These are phyloP conservation scores for Cytospora chrysosperma DNA, from an alignment of 2,329 filamentous ascomycete genomes.

Conservation along the genomic window DNA sequence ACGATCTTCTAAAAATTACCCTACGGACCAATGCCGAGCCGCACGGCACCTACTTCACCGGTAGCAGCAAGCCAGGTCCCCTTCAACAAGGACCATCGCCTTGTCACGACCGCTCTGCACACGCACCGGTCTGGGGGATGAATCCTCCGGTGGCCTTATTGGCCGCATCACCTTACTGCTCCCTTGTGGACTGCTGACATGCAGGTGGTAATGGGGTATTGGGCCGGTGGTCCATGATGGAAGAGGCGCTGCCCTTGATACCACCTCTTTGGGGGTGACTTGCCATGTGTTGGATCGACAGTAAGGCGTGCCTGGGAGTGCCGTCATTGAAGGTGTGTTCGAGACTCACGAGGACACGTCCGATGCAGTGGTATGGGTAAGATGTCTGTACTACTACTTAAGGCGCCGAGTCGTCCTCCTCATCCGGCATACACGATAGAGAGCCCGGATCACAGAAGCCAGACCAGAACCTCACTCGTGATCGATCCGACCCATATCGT, in stretches of 20 bases:
- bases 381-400: slow-evolving; percentile 17
- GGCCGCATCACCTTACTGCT: neutral
- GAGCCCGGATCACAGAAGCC: neutral
- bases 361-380: neutral
- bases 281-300: slow-evolving; percentile 15
- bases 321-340: slow-evolving; percentile 17
- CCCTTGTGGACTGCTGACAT: slow-evolving; percentile 9
- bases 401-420: slow-evolving; percentile 11
- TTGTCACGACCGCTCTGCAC: slow-evolving; percentile 6
- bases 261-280: slow-evolving; percentile 11
- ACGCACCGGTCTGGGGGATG: neutral
- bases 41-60: slow-evolving; percentile 3
- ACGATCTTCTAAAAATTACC: neutral
- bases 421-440: slow-evolving; percentile 5
- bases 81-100: slow-evolving; percentile 1
- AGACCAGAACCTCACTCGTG: neutral
- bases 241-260: slow-evolving; percentile 2
- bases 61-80: slow-evolving; percentile 3
- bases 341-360: slow-evolving; percentile 19
- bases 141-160: slow-evolving; percentile 2
- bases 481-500: neutral
- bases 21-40: slow-evolving; percentile 5
- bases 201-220: slow-evolving; percentile 5
- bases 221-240: slow-evolving; percentile 7
- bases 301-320: slow-evolving; percentile 1